Evolutionary conservation across 352 stramenopile genomes (phyloP).

Genomic region (Elongisporangium senticosum): DNA sequence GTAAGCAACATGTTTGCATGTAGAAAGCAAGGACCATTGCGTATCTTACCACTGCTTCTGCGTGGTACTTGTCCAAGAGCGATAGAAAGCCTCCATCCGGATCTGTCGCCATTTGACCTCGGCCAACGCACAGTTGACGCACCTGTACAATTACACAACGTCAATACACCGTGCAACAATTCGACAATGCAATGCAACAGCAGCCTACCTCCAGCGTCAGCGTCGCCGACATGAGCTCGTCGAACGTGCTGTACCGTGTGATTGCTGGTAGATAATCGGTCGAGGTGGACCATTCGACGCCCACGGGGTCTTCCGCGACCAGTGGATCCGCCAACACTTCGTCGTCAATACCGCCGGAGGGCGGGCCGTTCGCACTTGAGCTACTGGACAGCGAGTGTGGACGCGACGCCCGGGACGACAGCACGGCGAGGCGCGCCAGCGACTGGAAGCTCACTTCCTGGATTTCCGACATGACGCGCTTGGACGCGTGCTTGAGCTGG

Average conservation of each 20-base stretch:
- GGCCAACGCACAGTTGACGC: slow-evolving; percentile 70
- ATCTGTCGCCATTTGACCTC: slow-evolving; percentile 82
- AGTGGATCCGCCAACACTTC: slow-evolving; percentile 43
- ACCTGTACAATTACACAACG: slow-evolving; percentile 28
- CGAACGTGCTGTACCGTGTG: slow-evolving; percentile 85
- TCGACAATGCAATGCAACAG: neutral
- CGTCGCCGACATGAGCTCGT: slow-evolving; percentile 87
- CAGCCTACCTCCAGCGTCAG: slow-evolving; percentile 69
- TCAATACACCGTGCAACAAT: neutral
- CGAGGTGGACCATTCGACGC: slow-evolving; percentile 60
- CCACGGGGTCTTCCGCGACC: slow-evolving; percentile 72
- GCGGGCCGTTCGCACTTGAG: slow-evolving; percentile 31
- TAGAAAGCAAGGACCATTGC: neutral
- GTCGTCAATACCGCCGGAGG: slow-evolving; percentile 39
- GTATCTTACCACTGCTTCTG: slow-evolving; percentile 46
- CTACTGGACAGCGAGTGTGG: slow-evolving; percentile 5
- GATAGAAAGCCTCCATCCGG: slow-evolving; percentile 75
- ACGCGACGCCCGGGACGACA: slow-evolving; percentile 76
- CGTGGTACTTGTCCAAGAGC: slow-evolving; percentile 85
- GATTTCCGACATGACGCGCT: slow-evolving; percentile 69
- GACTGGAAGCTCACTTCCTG: slow-evolving; percentile 87
- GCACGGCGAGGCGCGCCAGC: slow-evolving; percentile 67
- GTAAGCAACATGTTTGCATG: slow-evolving; percentile 6
- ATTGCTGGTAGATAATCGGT: slow-evolving; percentile 74
- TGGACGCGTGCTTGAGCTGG: slow-evolving; percentile 73